Evolutionary conservation across 352 stramenopile species (phyloP), one percentile per base, ranked within the genome.

Genomic region (Phytopythium chamaehyphon): DNA sequence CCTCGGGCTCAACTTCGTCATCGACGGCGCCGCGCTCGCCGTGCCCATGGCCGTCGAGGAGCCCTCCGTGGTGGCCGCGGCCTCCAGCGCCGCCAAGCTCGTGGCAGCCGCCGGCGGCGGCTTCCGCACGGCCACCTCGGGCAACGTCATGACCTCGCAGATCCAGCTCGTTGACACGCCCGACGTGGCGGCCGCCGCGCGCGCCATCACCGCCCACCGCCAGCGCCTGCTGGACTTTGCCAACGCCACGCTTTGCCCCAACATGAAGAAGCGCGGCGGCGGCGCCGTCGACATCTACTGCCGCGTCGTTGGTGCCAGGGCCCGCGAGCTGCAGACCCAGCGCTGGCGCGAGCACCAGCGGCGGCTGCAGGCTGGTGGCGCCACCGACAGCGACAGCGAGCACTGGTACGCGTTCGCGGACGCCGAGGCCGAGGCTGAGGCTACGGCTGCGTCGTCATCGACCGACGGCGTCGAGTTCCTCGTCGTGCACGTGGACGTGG

Each of bases 91-190:
- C 1, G 85, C 85, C 10, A 95, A 95, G 55, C 73, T 91, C 28
- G 78, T 95, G 51, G 78, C 79, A 18, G 59, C 73, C 42, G 72
- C 75, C 31, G 83, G 78, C 42, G 78, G 74, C 40, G 85, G 85
- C 53, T 95, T 92, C 60, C 59, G 52, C 57, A 92, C 81, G 1
- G 66, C 76, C 12, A 90, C 83, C 33, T 82, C 80, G 0, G 76
- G 80, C 40, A 92, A 95, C 63, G 73, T 93, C 54, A 94, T 94
- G 83, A 94, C 83, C 33, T 90, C 83, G 40, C 83, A 94, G 56
- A 86, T 94, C 48, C 83, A 94, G 49, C 60, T 94, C 8, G 73
- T 94, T 31, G 77, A 73, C 39, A 91, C 78, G 0, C 62, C 68
- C n/a, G 77, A 92, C 49, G 69, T 92, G 28, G 38, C 64, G 1